A percentile compares a stretch with the other conserved stretches of the same genome.
phyloP scores from a whole-genome alignment of 2,329 filamentous ascomycete species.

The Talaromyces sp. region DNA sequence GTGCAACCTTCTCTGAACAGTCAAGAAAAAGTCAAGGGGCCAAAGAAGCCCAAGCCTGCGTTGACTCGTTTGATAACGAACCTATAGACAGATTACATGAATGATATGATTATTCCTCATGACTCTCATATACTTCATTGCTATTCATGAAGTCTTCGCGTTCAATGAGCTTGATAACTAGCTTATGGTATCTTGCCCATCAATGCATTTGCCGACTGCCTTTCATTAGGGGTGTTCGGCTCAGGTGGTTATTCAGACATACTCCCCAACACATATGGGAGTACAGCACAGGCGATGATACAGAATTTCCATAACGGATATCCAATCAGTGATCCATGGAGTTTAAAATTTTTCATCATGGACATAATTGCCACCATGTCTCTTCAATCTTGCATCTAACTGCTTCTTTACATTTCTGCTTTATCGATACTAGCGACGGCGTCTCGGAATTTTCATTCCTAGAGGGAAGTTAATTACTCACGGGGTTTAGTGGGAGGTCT shows the following conservation, averaged over 20 bases:
- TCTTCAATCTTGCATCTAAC: background rate
- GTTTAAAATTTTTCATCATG: background rate
- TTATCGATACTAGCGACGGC: slow-evolving; percentile 10
- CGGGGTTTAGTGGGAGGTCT: background rate
- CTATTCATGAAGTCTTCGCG: background rate
- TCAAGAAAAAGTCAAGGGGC: background rate
- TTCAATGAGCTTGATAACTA: background rate
- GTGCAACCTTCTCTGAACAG: background rate
- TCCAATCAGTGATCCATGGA: background rate
- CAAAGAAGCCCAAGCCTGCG: slow-evolving; percentile 31
- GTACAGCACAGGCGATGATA: background rate
- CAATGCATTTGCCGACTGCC: background rate
- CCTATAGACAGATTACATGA: slow-evolving; percentile 12
- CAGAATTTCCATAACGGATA: background rate
- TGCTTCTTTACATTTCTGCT: background rate
- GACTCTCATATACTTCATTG: background rate
- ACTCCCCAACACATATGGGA: background rate
- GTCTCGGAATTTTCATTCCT: slow-evolving; percentile 6
- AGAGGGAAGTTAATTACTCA: background rate
- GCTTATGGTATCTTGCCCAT: background rate
- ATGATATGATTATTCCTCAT: background rate
- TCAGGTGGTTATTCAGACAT: background rate
- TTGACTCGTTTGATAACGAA: slow-evolving; percentile 36
- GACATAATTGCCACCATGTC: background rate
- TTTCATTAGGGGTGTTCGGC: background rate